These are phyloP conservation scores for Fraxinus nigra DNA, from an alignment of 305 asterid genomes.

Conservation along the genomic window DNA sequence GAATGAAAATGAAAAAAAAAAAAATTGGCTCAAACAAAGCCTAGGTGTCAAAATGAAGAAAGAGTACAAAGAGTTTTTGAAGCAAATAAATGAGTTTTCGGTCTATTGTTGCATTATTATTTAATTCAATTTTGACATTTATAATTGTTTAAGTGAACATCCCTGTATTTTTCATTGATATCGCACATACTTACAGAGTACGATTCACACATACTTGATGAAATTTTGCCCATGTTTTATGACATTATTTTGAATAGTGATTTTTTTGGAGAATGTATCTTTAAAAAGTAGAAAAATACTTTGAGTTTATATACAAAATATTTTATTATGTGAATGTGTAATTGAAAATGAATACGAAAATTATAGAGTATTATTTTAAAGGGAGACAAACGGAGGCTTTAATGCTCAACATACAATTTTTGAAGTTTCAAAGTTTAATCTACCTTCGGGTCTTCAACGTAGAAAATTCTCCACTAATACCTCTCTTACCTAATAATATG, in stretches of 20 bases:
- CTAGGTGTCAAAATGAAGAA: slow-evolving; percentile 75
- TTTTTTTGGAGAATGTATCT: no score
- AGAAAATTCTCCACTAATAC: not conserved
- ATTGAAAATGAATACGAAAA: no score
- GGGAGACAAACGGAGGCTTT: no score
- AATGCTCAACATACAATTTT: not conserved
- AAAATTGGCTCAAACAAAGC: no score
- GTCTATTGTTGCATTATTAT: not conserved
- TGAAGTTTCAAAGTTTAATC: not conserved
- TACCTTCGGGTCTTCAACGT: not conserved
- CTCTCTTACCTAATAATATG: not conserved
- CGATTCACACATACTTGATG: not conserved
- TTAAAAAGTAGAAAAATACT: no score
- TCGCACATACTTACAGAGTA: not conserved
- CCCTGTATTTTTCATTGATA: not conserved
- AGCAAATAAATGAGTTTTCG: slow-evolving; percentile 32
- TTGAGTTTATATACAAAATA: no score
- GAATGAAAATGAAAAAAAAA: no score
- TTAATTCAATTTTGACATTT: not conserved
- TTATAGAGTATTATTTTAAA: no score
- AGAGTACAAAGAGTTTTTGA: slow-evolving; percentile 62
- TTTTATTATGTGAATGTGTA: no score
- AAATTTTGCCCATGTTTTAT: not conserved
- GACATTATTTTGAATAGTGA: no score
- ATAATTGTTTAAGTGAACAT: not conserved